Conservation (phyloP, 805 yeast genomes). For the Saturnispora bothae region DNA sequence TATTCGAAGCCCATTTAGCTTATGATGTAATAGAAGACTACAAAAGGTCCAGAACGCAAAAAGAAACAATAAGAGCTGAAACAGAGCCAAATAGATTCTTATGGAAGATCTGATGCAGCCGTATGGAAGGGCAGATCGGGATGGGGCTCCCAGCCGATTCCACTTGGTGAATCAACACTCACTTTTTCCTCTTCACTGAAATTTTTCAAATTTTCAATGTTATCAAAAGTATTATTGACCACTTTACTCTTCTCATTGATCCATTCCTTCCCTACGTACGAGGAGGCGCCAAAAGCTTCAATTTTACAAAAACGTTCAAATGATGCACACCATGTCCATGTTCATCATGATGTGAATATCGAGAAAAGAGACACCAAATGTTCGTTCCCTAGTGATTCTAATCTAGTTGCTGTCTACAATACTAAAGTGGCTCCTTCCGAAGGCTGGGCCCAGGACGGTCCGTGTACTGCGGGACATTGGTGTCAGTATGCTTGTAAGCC, state of each 20-base stretch:
- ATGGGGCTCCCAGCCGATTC: too few relatives aligned
- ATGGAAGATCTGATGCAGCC: too few relatives aligned
- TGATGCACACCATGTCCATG: constrained; percentile 11
- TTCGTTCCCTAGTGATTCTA: constrained; percentile 55
- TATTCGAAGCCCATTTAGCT: too few relatives aligned
- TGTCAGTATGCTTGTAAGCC: constrained; percentile 92
- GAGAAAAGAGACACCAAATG: constrained; percentile 28
- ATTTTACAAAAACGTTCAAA: background rate
- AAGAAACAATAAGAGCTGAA: too few relatives aligned
- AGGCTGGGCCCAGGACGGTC: constrained; percentile 83
- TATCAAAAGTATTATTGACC: background rate
- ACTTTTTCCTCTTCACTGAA: too few relatives aligned
- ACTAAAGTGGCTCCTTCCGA: constrained; percentile 47
- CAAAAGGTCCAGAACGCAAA: too few relatives aligned
- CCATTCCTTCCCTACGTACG: background rate
- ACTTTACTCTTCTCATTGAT: constrained; percentile 1
- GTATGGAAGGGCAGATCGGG: too few relatives aligned
- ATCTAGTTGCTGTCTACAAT: constrained; percentile 50
- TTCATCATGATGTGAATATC: constrained; percentile 3
- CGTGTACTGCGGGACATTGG: constrained; percentile 65
- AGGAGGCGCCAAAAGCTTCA: background rate
- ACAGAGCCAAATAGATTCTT: too few relatives aligned
- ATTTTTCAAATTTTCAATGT: too few relatives aligned
- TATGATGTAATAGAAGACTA: too few relatives aligned
- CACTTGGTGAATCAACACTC: too few relatives aligned